These are phyloP conservation scores for Calonectria pseudoturangicola DNA, from an alignment of 2,329 filamentous ascomycete species.

Conservation along the genomic window DNA sequence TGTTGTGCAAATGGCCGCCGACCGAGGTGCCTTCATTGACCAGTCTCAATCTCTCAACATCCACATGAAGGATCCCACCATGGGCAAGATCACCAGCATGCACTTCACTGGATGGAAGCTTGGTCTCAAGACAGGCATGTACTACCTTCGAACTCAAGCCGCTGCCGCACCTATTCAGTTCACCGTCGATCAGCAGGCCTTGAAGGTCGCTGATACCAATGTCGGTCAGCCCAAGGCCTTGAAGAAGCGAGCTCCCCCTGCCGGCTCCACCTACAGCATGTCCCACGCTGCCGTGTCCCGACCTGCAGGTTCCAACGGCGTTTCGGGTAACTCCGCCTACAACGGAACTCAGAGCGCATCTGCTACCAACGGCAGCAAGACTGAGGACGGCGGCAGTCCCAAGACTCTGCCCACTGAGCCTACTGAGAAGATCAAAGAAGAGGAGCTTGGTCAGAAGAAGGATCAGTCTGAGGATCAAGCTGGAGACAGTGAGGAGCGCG, in stretches of 20 bases:
- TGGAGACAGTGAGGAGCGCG: constrained; percentile 82
- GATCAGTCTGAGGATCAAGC: constrained; percentile 84
- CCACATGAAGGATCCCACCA: constrained; percentile 98
- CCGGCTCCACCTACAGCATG: constrained; percentile 67
- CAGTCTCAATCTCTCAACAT: constrained; percentile 99
- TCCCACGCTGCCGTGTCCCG: constrained; percentile 78
- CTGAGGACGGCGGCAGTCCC: constrained; percentile 85
- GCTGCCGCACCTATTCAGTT: constrained; percentile 98
- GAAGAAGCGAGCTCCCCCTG: constrained; percentile 82
- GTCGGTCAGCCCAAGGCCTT: constrained; percentile 77
- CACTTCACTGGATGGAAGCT: constrained; percentile 99
- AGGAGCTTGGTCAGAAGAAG: constrained; percentile 76
- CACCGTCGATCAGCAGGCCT: constrained; percentile 96
- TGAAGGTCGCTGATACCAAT: constrained; percentile 90
- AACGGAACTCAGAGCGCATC: constrained; percentile 73
- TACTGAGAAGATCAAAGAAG: constrained; percentile 74
- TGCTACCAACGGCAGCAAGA: constrained; percentile 80
- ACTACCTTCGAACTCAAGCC: constrained; percentile 98
- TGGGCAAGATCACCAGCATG: constrained; percentile 99
- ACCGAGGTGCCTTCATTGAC: constrained; percentile 98
- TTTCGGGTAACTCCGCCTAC: constrained; percentile 59
- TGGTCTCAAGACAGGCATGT: constrained; percentile 99
- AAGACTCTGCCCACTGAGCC: constrained; percentile 86
- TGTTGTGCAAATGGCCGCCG: constrained; percentile 97
- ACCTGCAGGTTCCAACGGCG: constrained; percentile 76